phyloP scores from a whole-genome alignment of 192 early-diverging fungal genomes.

The Backusella liffmaniae region DNA sequence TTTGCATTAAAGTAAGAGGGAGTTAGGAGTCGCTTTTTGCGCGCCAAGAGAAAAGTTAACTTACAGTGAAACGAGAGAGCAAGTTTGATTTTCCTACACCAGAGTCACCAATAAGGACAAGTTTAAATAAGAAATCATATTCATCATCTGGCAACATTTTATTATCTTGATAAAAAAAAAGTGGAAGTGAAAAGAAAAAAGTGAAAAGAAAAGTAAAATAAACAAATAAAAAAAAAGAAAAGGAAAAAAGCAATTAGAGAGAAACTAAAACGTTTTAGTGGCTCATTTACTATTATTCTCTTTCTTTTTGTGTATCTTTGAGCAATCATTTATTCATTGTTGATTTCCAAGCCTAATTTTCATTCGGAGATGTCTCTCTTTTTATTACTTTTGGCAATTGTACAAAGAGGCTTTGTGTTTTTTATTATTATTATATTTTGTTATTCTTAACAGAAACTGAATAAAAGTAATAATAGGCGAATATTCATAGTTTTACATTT shows the following conservation, averaged over 20 bases:
- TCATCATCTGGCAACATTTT: conserved; percentile 50
- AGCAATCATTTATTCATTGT: conserved; percentile 3
- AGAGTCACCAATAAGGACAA: conserved; percentile 69
- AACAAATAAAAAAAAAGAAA: neutral
- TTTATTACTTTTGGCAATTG: neutral
- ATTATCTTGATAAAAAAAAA: neutral
- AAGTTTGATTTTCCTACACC: conserved; percentile 57
- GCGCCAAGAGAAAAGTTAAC: neutral
- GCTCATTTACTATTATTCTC: neutral
- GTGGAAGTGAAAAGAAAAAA: neutral
- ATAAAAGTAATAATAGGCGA: no score
- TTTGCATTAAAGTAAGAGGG: neutral
- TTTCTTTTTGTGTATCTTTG: neutral
- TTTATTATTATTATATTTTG: neutral
- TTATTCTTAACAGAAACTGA: no score
- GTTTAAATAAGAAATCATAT: conserved; percentile 59
- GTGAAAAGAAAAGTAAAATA: neutral
- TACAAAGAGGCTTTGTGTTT: conserved; percentile 4
- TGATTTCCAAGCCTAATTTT: conserved; percentile 2
- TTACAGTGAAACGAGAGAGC: conserved; percentile 48
- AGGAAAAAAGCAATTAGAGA: neutral
- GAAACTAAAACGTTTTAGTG: neutral
- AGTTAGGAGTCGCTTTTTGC: neutral
- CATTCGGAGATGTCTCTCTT: neutral
- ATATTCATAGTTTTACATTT: no score